Base-by-base conservation (phyloP, 2,329 filamentous ascomycete species). In the Neofusicoccum ribis region DNA sequence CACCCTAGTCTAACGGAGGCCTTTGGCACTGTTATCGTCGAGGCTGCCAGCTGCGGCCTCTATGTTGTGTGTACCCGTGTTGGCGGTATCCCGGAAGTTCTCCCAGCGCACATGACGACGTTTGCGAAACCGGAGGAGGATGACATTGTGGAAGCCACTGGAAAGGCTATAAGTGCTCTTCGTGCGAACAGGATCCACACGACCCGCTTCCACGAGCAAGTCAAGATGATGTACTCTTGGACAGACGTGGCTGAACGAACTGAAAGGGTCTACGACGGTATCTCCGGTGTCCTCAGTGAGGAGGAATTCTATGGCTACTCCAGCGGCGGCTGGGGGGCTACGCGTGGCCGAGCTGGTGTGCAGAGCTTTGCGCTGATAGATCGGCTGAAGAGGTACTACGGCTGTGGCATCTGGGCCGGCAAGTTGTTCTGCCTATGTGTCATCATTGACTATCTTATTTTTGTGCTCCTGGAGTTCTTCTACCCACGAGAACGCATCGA, bases 201-300 rank as follows among this genome's bases (percentile, higher is more conserved):
- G 0, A 94, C 98, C 76, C 87, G 90, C 47, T 99, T 99, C 74
- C 95, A 99, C 76, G 94, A 97, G 70, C 91, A 98, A 77, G 95
- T 99, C 68, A 93, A 94, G 78, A 91, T 91, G 81, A 98, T 98
- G 95, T 99, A 99, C 80, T 96, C 92, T 1, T 99, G 95, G 95
- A 91, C 91, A 34, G 94, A 99, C 76, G 94, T 99, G 34, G 95
- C 95, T 14, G 86, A 91, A 71, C 90, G 95, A 64, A 98, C 95
- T 0, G 95, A 99, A 79, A 86, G 94, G 36, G 95, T 99, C 0
- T 99, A 99, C 78, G 89, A 96, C 75, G 92, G 95, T 54, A 96
- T 99, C 70, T 92, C 89, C 2, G 93, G 93, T 7, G 88, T 88
- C n/a, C 88, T 96, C 62, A 88, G 87, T 69, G 92, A 96, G 71